Evolutionary conservation across 2,329 filamentous ascomycete genomes (phyloP), one percentile per base, ranked within the genome.

Genomic region (Biscogniauxia marginata): DNA sequence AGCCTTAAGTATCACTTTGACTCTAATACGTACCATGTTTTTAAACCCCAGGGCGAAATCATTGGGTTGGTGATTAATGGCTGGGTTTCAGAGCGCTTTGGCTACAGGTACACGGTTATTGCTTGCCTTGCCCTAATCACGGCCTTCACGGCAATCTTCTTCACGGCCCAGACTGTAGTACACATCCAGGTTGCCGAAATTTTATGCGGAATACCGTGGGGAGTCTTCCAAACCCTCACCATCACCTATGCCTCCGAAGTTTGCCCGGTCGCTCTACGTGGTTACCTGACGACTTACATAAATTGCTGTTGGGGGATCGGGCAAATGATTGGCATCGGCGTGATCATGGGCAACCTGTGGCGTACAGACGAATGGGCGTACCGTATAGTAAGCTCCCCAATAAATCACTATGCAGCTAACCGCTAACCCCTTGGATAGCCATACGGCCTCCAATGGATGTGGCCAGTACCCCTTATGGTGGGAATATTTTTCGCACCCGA

Each of bases 231-330:
- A 70, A 75, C 78, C 24, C 72, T 85, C 39, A 83, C 81, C 60
- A 81, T 85, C 58, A 85, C 86, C 1, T 90, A 90, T 65, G 87
- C 86, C 24, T 85, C 84, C 53, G 87, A 90, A 67, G 87, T 91
- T 56, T 90, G 87, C 67, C 88, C 88, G 3, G 82, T 91, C 6
- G 84, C 86, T 47, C 79, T 91, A 52, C 84, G 88, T 58, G 87
- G 87, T 13, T 83, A 83, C 61, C 67, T 83, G 56, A 90, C 87
- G 1, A 90, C 87, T 6, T 91, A 90, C 61, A 84, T 90, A 73
- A 90, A 90, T 74, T 86, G 88, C 66, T 90, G 88, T 78, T 91
- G 87, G 87, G 88, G 86, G 30, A 75, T 90, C n/a, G 88, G 88
- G 18, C 88, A 91, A 71, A 77, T 87, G 55, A 86, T 91, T 53